phyloP scores from a whole-genome alignment of 1,139 yeast species.

The Suhomyces terraborum region DNA sequence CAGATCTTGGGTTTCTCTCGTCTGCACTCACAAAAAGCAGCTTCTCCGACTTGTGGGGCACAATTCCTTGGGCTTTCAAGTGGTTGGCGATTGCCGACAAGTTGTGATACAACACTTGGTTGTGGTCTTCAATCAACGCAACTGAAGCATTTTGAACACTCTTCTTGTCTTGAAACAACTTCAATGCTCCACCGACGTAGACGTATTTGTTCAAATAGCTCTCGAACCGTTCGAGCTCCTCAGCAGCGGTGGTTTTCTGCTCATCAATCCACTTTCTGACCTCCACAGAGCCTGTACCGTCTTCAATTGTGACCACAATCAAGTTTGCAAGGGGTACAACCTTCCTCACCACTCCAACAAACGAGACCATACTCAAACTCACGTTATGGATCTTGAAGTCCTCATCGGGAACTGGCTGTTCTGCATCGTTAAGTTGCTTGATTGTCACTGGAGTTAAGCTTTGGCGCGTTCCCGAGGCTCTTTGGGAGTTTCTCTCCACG shows the following conservation, averaged over 20 bases:
- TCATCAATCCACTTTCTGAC: slow-evolving; percentile 72
- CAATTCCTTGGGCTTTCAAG: slow-evolving; percentile 50
- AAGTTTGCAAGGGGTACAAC: slow-evolving; percentile 58
- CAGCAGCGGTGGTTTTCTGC: slow-evolving; percentile 36
- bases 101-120: slow-evolving; percentile 76
- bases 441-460: slow-evolving; percentile 80
- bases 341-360: slow-evolving; percentile 67
- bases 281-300: slow-evolving; percentile 80
- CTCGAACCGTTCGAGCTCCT: slow-evolving; percentile 35
- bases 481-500: slow-evolving; percentile 35
- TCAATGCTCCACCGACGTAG: slow-evolving; percentile 69
- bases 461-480: slow-evolving; percentile 40
- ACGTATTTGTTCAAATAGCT: slow-evolving; percentile 52
- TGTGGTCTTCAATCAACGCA: slow-evolving; percentile 63
- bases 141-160: slow-evolving; percentile 67
- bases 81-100: slow-evolving; percentile 71
- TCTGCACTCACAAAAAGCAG: slow-evolving; percentile 21
- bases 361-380: slow-evolving; percentile 58
- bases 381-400: slow-evolving; percentile 69
- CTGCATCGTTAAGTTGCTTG: slow-evolving; percentile 71
- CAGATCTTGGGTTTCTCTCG: slow-evolving; percentile 27
- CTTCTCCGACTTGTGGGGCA: slow-evolving; percentile 17
- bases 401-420: slow-evolving; percentile 69
- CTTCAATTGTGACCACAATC: slow-evolving; percentile 65
- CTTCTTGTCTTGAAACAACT: slow-evolving; percentile 67